phyloP scores from a whole-genome alignment of 495 filamentous ascomycete species.

The Sphaerosporella brunnea region DNA sequence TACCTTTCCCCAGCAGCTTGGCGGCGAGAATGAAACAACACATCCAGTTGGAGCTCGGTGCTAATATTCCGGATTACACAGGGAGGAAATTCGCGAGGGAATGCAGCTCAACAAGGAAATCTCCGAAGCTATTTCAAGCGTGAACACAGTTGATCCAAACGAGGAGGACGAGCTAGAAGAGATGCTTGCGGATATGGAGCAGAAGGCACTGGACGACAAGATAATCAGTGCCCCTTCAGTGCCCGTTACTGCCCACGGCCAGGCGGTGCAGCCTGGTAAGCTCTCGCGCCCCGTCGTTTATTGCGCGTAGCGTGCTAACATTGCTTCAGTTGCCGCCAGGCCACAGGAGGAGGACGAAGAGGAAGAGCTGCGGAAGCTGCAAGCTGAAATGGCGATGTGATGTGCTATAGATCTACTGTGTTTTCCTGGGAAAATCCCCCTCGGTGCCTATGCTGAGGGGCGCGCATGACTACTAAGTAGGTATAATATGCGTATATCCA shows the following conservation, averaged over 20 bases:
- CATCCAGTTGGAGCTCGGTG: neutral
- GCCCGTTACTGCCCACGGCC: slow-evolving; percentile 31
- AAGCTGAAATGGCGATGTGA: slow-evolving; percentile 96
- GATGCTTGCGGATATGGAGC: slow-evolving; percentile 60
- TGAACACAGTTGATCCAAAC: slow-evolving; percentile 47
- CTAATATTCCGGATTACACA: slow-evolving; percentile 28
- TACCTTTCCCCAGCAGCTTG: neutral
- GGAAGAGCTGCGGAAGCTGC: slow-evolving; percentile 79
- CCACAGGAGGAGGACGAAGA: slow-evolving; percentile 69
- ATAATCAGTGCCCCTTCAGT: slow-evolving; percentile 80
- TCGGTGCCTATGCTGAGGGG: too few relatives aligned
- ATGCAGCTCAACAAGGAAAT: slow-evolving; percentile 88
- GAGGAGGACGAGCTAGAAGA: slow-evolving; percentile 77
- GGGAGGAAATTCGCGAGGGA: slow-evolving; percentile 85
- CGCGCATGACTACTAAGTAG: too few relatives aligned
- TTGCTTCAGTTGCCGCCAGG: slow-evolving; percentile 38
- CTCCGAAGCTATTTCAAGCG: slow-evolving; percentile 57
- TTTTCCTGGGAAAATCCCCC: neutral
- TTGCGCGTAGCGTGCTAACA: too few relatives aligned
- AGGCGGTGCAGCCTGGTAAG: slow-evolving; percentile 62
- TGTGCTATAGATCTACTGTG: slow-evolving; percentile 4
- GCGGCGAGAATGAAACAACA: neutral
- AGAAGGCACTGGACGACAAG: slow-evolving; percentile 75
- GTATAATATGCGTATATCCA: too few relatives aligned
- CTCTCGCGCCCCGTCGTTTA: too few relatives aligned